A percentile compares a stretch with the other conserved stretches of the same genome.
Conservation (phyloP, 2,329 filamentous ascomycete genomes). For the Colletotrichum noveboracense region DNA sequence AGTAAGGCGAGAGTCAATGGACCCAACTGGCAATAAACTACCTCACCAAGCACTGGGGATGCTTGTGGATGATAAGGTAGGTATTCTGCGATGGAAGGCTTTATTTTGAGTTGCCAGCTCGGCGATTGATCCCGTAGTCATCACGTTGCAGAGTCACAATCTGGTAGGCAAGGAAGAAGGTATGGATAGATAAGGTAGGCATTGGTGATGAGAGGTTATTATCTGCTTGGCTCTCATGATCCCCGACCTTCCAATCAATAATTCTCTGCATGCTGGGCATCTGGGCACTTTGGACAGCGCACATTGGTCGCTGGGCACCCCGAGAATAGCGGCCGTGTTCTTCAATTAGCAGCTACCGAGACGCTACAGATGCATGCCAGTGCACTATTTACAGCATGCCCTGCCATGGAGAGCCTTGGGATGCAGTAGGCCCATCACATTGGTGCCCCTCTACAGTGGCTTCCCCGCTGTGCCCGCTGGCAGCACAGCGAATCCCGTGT, state of each 20-base stretch:
- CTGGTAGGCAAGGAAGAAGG: neutral
- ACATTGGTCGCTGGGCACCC: neutral
- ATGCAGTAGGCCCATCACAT: neutral
- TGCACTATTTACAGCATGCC: neutral
- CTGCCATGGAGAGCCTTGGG: neutral
- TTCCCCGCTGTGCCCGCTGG: neutral
- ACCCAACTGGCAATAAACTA: neutral
- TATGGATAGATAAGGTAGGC: neutral
- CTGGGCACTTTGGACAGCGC: neutral
- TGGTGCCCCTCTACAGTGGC: slow-evolving; percentile 1
- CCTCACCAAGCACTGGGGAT: neutral
- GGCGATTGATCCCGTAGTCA: neutral
- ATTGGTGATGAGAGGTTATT: neutral
- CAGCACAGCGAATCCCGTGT: neutral
- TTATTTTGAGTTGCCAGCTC: neutral
- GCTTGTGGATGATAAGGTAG: neutral
- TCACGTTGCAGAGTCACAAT: neutral
- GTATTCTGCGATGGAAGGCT: neutral
- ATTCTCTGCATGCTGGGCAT: slow-evolving; percentile 4
- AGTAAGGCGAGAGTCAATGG: neutral
- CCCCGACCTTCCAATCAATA: neutral
- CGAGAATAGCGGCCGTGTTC: neutral
- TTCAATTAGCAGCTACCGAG: neutral
- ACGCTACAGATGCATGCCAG: neutral
- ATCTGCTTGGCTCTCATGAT: neutral